Evolutionary conservation across 164 flowering plant genomes (phyloP).

Genomic region (Chloranthus sessilifolius): DNA sequence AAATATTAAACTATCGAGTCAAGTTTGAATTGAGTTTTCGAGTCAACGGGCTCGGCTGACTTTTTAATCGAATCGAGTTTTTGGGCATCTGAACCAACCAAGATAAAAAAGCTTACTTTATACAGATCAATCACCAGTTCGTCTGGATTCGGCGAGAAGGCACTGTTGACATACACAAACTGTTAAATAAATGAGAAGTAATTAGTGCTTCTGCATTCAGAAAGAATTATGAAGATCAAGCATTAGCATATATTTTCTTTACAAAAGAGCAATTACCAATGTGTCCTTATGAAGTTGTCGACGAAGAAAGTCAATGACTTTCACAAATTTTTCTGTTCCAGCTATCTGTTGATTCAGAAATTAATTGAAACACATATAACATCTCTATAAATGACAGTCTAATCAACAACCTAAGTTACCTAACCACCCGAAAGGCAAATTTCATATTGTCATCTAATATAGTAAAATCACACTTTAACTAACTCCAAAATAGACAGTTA

Average conservation of each 20-base stretch:
- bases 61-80: too few species aligned
- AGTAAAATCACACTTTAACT: too few species aligned
- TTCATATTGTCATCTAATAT: too few species aligned
- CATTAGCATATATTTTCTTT: neutral
- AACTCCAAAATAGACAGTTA: too few species aligned
- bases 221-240: neutral
- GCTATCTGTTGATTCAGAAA: slow-evolving; percentile 44
- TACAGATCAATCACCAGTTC: slow-evolving; percentile 79
- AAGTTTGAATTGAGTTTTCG: too few species aligned
- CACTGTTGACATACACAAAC: slow-evolving; percentile 96
- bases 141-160: slow-evolving; percentile 95
- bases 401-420: too few species aligned
- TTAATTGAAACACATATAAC: neutral
- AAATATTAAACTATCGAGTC: too few species aligned
- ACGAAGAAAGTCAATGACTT: slow-evolving; percentile 86
- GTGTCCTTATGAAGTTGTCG: slow-evolving; percentile 88
- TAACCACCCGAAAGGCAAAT: too few species aligned
- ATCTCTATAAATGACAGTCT: too few species aligned
- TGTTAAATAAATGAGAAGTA: slow-evolving; percentile 12
- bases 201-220: slow-evolving; percentile 3
- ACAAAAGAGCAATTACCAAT: slow-evolving; percentile 37
- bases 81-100: too few species aligned
- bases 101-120: slow-evolving; percentile 47
- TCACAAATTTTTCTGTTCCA: slow-evolving; percentile 81
- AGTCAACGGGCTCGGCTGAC: too few species aligned